Evolutionary conservation across 768 basidiomycete species (phyloP), one percentile per base, ranked within the genome.

Genomic region (Hemileccinum impolitum): DNA sequence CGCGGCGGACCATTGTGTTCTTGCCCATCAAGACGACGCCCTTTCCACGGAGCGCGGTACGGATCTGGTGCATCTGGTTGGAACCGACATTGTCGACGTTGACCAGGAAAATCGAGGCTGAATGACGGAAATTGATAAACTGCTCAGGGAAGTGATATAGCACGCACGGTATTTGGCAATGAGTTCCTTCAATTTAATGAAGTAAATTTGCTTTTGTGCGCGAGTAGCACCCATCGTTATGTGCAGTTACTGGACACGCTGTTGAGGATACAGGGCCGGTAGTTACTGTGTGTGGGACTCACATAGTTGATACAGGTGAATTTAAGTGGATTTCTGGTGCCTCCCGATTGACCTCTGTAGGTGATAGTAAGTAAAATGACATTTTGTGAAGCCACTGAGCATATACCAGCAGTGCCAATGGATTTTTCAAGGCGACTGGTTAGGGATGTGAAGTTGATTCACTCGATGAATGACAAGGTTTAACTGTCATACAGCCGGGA

Each of bases 1-100:
- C 96, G 63, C 96, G 92, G 76, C 96, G 91, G 64, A 99, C 94
- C 95, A 98, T 97, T 69, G 96, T 99, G 85, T 99, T 99, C 78
- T 99, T 99, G 69, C 96, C 96, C 96, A 99, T 99, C 63, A 99
- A 74, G 58, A 99, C 94, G 52, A 94, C 75, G 77, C 91, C 96
- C 71, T 90, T 93, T 65, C 94, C 93, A 63, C 96, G 92, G 72
- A 99, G 92, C 43, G 94, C 78, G 47, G 85, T 87, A 79, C 90
- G 93, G 57, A 95, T 94, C 71, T 95, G 93, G 67, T 96, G 94
- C 88, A 97, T 94, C 76, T 99, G 96, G 80, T 97, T 96, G 53
- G 94, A 97, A 50, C 94, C 91, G 69, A 99, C 96, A 76, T 98
- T 99, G 84, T 98, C 96, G 70, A 99, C 94, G 72, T 97, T 97